Base-by-base conservation (phyloP, 164 flowering plant species). In the Vitis amurensis region DNA sequence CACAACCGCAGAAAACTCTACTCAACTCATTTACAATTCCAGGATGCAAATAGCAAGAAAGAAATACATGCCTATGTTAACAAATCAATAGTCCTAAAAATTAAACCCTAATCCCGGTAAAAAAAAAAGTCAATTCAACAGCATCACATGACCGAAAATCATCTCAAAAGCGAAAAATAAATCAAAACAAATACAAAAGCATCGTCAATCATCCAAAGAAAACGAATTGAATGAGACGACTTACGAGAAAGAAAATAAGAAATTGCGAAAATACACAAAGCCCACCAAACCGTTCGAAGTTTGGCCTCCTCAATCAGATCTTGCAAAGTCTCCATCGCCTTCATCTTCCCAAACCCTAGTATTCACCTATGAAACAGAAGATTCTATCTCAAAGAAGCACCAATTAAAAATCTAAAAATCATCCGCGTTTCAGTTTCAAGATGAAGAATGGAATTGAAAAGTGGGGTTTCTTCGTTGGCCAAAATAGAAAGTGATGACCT, bases 281-380 rank as follows among this genome's bases (percentile, higher is more conserved):
- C 88, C 99, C 99, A 93, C 83, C 90, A 91, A 9, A 92, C 84
- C 50, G 91, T 80, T 55, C 99, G 93, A 68, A 86, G 59, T 75
- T 92, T 93, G 13, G 84, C 91, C 78, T 96, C 99, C 70, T 92
- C 92, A 61, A 96, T 85, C 75, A 96, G 97, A 93, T 96, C 99
- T 59, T 88, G 84, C 61, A 96, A 52, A 15, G 79, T 83, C 85
- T 84, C 88, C 94, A 91, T 89, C 52, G 85, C 74, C 83, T 80
- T 91, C 97, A 80, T 94, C 53, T 47, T 78, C 13, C 30, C 75
- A 49, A 15, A 47, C 50, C 63, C 55, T 37, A 55, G 4, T 11
- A 55, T 67, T 67, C 23, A 6, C n/a, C 68, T 64, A 9, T 64
- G 15, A 23, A 15, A 50, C 67, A 13, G 17, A n/a, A 64, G 31